Percentiles rank a stretch among this genome's conserved stretches.
Conservation (phyloP, 768 basidiomycete species). For the Leccinellum albellum region DNA sequence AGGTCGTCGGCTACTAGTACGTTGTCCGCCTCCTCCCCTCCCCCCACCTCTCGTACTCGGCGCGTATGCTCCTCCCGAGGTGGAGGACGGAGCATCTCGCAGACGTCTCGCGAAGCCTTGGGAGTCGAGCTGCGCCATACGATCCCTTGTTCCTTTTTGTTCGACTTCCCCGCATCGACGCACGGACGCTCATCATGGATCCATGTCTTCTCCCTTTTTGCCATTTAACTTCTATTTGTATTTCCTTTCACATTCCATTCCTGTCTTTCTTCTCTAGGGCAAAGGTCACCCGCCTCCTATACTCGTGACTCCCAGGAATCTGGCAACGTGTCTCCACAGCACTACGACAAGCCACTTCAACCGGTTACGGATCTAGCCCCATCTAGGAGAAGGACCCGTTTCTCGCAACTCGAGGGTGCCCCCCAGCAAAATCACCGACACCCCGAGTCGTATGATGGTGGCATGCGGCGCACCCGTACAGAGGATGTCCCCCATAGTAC, state of each 20-base stretch:
- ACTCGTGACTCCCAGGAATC: conserved; percentile 30
- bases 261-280: conserved; percentile 41
- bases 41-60: conserved; percentile 34
- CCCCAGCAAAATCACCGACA: conserved; percentile 11
- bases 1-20: conserved; percentile 41
- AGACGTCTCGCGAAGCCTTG: conserved; percentile 44
- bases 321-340: conserved; percentile 3
- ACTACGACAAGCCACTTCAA: conserved; percentile 16
- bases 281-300: conserved; percentile 34
- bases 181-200: conserved; percentile 42
- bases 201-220: conserved; percentile 30
- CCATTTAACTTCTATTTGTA: conserved; percentile 29
- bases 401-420: conserved; percentile 19
- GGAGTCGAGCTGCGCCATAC: conserved; percentile 38
- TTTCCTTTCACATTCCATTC: conserved; percentile 26
- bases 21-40: conserved; percentile 44
- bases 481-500: conserved; percentile 16
- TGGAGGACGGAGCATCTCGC: conserved; percentile 32
- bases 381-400: conserved; percentile 19
- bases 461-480: conserved; percentile 15
- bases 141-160: conserved; percentile 32
- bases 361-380: conserved; percentile 8
- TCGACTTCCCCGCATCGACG: conserved; percentile 39
- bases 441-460: conserved; percentile 13
- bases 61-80: conserved; percentile 38